Evolutionary conservation across 768 basidiomycete species (phyloP).

Genomic region (Naganishia vaughanmartiniae): DNA sequence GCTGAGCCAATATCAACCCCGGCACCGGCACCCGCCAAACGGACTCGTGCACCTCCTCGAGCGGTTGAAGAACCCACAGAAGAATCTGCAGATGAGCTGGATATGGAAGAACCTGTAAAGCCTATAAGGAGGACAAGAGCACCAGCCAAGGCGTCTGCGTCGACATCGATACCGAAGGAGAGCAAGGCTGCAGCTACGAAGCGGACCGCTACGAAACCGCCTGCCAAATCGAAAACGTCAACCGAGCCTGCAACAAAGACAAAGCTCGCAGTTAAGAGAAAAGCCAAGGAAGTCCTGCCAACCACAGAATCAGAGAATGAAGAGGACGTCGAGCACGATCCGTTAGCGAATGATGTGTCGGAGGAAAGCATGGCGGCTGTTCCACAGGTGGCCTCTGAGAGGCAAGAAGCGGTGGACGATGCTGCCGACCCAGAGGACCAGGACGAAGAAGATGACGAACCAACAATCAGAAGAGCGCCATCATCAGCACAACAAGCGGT

Average conservation of each 20-base stretch:
- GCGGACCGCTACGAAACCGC: background rate
- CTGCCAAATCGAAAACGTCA: background rate
- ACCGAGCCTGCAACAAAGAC: background rate
- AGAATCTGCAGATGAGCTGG: conserved; percentile 2
- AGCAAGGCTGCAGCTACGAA: background rate
- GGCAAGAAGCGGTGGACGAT: background rate
- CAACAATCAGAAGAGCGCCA: conserved; percentile 4
- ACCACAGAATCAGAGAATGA: conserved; percentile 5
- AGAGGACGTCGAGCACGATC: background rate
- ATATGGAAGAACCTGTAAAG: conserved; percentile 18
- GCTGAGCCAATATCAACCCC: background rate
- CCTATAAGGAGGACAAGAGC: conserved; percentile 15
- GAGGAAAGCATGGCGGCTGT: background rate
- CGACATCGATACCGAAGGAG: background rate
- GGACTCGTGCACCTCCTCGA: conserved; percentile 17
- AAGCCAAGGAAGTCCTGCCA: conserved; percentile 9
- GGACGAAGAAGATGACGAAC: conserved; percentile 13
- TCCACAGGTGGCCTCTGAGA: background rate
- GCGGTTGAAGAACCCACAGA: conserved; percentile 15
- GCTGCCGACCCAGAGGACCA: background rate
- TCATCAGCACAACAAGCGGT: background rate
- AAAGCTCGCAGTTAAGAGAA: background rate
- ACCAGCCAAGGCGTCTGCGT: background rate
- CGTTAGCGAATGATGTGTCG: conserved; percentile 4
- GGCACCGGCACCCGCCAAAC: background rate